Percentiles rank a stretch among this genome's conserved stretches.
Conservation (phyloP, 495 filamentous ascomycete genomes). For the Talaromyces liani region DNA sequence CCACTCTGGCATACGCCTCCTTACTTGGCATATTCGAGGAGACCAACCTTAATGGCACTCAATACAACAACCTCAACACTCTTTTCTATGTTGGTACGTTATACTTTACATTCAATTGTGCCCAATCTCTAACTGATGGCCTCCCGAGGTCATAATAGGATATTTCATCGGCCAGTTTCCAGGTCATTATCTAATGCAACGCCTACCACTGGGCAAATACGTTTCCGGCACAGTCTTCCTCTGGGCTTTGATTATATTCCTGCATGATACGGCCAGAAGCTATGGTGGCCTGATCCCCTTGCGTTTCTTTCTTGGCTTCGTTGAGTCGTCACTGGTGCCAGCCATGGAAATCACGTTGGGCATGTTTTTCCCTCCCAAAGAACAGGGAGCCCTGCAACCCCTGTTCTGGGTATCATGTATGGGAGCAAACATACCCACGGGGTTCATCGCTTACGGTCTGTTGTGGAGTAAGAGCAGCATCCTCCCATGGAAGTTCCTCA, state of each 20-base stretch:
- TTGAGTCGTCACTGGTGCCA: constrained; percentile 18
- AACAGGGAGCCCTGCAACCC: constrained; percentile 18
- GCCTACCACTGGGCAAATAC: constrained; percentile 18
- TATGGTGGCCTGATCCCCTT: constrained; percentile 17
- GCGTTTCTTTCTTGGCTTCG: constrained; percentile 13
- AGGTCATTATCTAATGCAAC: constrained; percentile 20
- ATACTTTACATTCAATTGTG: background rate
- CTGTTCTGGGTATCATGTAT: constrained; percentile 19
- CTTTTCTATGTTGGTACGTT: constrained; percentile 18
- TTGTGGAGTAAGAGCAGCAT: constrained; percentile 13
- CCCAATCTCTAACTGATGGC: background rate
- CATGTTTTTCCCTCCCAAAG: constrained; percentile 20
- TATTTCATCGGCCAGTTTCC: constrained; percentile 16
- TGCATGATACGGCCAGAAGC: constrained; percentile 15
- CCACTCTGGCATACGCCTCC: constrained; percentile 16
- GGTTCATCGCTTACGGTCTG: constrained; percentile 20
- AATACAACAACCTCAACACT: constrained; percentile 20
- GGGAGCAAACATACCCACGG: constrained; percentile 14
- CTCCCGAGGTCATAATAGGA: constrained; percentile 2
- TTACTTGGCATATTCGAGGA: constrained; percentile 21
- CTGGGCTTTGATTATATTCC: constrained; percentile 16
- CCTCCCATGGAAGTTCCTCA: constrained; percentile 22
- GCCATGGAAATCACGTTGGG: constrained; percentile 21
- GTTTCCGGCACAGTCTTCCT: constrained; percentile 14
- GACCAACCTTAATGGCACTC: constrained; percentile 11